These are phyloP conservation scores for Rusavskia elegans DNA, from an alignment of 495 filamentous ascomycete genomes.

Conservation along the genomic window DNA sequence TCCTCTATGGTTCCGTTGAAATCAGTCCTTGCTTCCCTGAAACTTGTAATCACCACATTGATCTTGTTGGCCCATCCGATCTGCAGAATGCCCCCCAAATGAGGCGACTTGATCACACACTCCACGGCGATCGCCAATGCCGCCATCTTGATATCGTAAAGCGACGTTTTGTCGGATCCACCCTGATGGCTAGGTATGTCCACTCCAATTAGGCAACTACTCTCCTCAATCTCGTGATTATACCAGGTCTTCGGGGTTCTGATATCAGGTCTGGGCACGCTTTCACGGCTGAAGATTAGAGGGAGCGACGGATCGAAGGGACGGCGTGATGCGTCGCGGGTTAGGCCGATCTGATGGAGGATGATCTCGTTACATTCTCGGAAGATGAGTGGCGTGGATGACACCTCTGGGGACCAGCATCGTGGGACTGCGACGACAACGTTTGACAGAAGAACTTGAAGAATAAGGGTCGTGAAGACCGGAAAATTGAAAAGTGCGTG, in stretches of 20 bases:
- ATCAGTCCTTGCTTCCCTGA: not conserved
- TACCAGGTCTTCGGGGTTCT: too few relatives aligned
- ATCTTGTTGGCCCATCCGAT: not conserved
- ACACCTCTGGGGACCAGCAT: not conserved
- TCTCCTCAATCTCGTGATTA: too few relatives aligned
- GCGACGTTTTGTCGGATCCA: not conserved
- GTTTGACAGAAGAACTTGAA: not conserved
- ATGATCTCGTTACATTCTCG: not conserved
- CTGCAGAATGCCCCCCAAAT: not conserved
- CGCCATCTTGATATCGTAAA: not conserved
- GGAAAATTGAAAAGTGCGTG: not conserved
- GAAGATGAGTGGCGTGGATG: not conserved
- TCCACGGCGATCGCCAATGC: not conserved
- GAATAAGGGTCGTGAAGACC: not conserved
- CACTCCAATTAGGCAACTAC: not conserved
- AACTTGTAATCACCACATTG: not conserved
- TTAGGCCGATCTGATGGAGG: not conserved
- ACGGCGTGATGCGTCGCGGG: not conserved
- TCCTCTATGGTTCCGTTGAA: not conserved
- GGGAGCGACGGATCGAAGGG: not conserved
- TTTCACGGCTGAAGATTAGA: not conserved
- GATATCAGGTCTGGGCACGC: not conserved
- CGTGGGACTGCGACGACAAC: not conserved
- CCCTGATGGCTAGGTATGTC: not conserved
- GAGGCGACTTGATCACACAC: not conserved